These are phyloP conservation scores for Penicillium sp. DNA, from an alignment of 2,329 filamentous ascomycete species.

Conservation along the genomic window DNA sequence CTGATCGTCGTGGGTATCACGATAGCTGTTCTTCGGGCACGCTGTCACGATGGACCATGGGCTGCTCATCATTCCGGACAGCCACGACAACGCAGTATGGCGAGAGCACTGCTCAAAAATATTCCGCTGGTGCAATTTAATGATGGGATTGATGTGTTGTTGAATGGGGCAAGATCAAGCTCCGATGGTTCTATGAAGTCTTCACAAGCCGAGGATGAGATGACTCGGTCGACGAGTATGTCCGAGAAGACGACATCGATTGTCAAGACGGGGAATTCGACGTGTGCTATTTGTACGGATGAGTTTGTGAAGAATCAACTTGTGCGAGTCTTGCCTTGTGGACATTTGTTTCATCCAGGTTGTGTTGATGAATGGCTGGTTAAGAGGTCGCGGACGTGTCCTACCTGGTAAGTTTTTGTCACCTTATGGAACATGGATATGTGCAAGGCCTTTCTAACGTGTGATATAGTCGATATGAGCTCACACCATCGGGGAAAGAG, in stretches of 20 bases:
- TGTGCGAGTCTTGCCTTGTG: conserved; percentile 11
- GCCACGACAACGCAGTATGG: conserved; percentile 1
- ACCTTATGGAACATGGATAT: not conserved
- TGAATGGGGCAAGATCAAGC: not conserved
- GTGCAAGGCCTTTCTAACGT: not conserved
- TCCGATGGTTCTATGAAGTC: conserved; percentile 1
- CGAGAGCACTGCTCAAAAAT: conserved; percentile 9
- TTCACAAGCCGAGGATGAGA: not conserved
- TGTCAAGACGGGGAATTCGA: conserved; percentile 2
- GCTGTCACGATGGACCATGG: conserved; percentile 1
- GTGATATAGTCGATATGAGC: conserved; percentile 6
- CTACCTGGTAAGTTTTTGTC: conserved; percentile 3
- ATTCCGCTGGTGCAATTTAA: conserved; percentile 17
- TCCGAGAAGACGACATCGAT: not conserved
- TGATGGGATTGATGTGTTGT: not conserved
- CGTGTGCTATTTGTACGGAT: conserved; percentile 18
- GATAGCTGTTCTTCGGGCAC: conserved; percentile 13
- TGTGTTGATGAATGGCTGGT: conserved; percentile 15
- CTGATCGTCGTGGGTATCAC: conserved; percentile 8
- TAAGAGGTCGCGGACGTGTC: conserved; percentile 7
- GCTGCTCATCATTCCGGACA: not conserved
- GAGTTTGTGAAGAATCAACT: conserved; percentile 12
- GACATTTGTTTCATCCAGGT: conserved; percentile 6
- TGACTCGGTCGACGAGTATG: not conserved
- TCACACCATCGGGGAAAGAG: not conserved